Base-by-base conservation (phyloP, 768 basidiomycete species). In the Porphyrellus cyaneotinctus region DNA sequence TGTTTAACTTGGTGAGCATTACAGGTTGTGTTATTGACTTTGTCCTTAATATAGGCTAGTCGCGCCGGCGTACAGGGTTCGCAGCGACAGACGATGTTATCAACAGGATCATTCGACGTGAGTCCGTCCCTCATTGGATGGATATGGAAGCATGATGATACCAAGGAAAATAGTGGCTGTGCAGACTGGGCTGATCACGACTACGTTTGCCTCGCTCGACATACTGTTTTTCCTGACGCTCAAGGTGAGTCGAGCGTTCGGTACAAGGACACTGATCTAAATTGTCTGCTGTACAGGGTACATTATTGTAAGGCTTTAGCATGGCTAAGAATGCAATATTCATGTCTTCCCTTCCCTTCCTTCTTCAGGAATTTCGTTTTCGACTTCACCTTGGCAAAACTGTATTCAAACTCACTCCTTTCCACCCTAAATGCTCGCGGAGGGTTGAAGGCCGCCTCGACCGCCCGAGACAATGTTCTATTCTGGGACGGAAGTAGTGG, bases 1-100 rank as follows among this genome's bases (percentile, higher is more conserved):
- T 77, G 6, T 72, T 68, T 67, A 72, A 71, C 57, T 59, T 80
- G 59, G 78, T 78, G 47, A 47, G 50, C 35, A 22, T 35, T 4
- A 36, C 11, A 23, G 2, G 23, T n/a, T 15, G 23, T 32, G 9
- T n/a, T 13, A 18, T 58, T 24, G 9, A 17, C 18, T 10, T 24
- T 15, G 1, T 39, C 14, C 26, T 42, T 30, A 23, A 7, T 13
- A 28, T 12, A 14, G 6, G n/a, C 36, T 50, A 78, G 78, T 58
- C 65, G 28, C 70, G 58, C 24, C 36, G 10, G 36, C 38, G 38
- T 22, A 39, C 38, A 22, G 38, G 38, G 38, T 22, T 39, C 12
- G 20, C 10, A 5, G 38, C 20, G 26, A 28, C 26, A 4, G 26
- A 28, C 26, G 26, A 28, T 28, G 26, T 28, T 28, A 28, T 28